phyloP scores from a whole-genome alignment of 2,329 filamentous ascomycete species.

The Talaromyces pinophilus region DNA sequence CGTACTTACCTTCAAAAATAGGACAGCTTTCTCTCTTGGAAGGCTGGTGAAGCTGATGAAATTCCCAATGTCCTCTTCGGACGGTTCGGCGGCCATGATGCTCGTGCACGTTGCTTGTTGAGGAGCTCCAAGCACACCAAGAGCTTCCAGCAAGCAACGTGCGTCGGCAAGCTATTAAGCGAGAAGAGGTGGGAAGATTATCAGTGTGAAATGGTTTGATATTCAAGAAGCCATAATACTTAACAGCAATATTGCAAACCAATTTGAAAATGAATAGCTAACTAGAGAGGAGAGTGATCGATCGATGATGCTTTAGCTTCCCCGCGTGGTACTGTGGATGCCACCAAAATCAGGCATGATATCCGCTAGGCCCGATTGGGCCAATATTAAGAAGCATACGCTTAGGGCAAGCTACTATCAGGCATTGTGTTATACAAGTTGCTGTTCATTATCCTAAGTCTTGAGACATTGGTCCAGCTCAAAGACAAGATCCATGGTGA shows the following conservation, averaged over 20 bases:
- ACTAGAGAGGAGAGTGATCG: neutral
- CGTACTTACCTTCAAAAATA: slow-evolving; percentile 42
- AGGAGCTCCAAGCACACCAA: slow-evolving; percentile 18
- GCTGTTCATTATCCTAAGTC: neutral
- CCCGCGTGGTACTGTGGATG: slow-evolving; percentile 9
- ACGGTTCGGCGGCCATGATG: slow-evolving; percentile 41
- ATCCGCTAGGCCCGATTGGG: slow-evolving; percentile 12
- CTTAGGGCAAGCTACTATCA: neutral
- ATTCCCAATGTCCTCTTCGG: slow-evolving; percentile 44
- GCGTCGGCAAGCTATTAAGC: neutral
- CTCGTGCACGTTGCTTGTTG: slow-evolving; percentile 18
- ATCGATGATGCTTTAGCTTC: slow-evolving; percentile 9
- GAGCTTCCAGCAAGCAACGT: slow-evolving; percentile 21
- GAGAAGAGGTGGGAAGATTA: neutral
- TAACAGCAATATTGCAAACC: neutral
- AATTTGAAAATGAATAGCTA: neutral
- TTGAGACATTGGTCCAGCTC: neutral
- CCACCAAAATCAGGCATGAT: neutral
- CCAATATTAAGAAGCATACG: neutral
- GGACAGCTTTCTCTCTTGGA: slow-evolving; percentile 42
- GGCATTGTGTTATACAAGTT: neutral
- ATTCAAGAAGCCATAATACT: neutral
- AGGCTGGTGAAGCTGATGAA: slow-evolving; percentile 47
- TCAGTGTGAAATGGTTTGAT: neutral
- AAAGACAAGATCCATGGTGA: neutral